Conservation (phyloP, 805 yeast genomes). For the Metschnikowia lunata region DNA sequence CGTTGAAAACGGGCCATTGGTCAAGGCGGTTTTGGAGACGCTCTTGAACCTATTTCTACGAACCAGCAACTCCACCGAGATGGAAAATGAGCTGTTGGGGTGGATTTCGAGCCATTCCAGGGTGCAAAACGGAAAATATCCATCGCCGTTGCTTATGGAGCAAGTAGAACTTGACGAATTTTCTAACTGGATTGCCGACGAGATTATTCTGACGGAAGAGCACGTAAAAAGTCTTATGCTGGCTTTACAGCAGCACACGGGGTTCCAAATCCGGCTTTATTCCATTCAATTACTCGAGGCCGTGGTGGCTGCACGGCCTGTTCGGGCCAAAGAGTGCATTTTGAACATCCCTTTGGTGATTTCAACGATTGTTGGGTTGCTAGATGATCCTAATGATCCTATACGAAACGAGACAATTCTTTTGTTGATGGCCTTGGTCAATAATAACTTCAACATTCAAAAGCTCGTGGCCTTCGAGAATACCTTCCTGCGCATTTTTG, state of each 20-base stretch:
- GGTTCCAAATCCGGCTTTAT: constrained; percentile 77
- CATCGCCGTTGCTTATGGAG: constrained; percentile 62
- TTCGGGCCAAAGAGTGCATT: constrained; percentile 67
- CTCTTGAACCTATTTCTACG: constrained; percentile 74
- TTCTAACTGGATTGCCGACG: constrained; percentile 94
- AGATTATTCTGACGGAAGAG: constrained; percentile 57
- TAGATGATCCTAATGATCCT: constrained; percentile 59
- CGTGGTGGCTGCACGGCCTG: constrained; percentile 69
- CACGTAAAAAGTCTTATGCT: constrained; percentile 27
- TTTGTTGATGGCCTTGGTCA: constrained; percentile 76
- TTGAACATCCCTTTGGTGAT: constrained; percentile 74
- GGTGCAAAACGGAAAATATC: constrained; percentile 70
- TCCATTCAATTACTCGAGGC: constrained; percentile 84
- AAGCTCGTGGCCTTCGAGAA: constrained; percentile 93
- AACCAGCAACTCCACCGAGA: constrained; percentile 42
- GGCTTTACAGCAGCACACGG: constrained; percentile 48
- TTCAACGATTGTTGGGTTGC: constrained; percentile 61
- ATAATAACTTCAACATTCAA: constrained; percentile 80
- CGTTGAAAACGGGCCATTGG: constrained; percentile 61
- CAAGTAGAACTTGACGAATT: constrained; percentile 70
- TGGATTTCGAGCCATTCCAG: constrained; percentile 77
- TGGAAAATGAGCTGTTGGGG: constrained; percentile 59
- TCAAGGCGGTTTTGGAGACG: constrained; percentile 81
- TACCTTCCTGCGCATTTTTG: constrained; percentile 76
- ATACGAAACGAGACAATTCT: constrained; percentile 84